Evolutionary conservation across 2,329 filamentous ascomycete species (phyloP), one percentile per base, ranked within the genome.

Genomic region (Aspergillus oerlinghausenensis): DNA sequence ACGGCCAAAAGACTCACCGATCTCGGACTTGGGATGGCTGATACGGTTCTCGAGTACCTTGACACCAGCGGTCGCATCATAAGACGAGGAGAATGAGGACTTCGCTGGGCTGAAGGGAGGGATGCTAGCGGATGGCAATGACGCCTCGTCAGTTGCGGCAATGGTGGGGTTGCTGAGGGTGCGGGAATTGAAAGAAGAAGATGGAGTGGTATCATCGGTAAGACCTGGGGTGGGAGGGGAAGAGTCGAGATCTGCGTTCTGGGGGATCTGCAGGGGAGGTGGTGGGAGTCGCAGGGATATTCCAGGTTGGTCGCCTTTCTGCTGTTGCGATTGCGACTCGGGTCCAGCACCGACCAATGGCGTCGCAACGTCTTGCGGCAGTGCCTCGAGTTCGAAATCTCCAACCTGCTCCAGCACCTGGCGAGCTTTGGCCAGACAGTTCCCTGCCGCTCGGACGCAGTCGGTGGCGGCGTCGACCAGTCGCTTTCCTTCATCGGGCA

Each of bases 391-490:
- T 72, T 96, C 92, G 63, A 96, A 96, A 72, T 96, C 92, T 21
- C 92, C 92, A 61, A 94, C 91, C 59, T 88, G 84, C 74, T 96
- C 92, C 56, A 99, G 88, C 48, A 95, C 86, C 70, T 85, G 82
- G 66, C 91, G 91, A 10, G 92, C 88, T 75, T 92, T 93, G 6
- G 89, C 87, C 21, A 96, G 89, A 72, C 93, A 97, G 65, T 96
- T 92, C 43, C 93, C 93, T 48, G 92, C 92, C 23, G 90, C 89
- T 64, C 91, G 88, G 26, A 99, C 92, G 69, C 92, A 97, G 58
- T 85, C 86, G 6, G 92, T 96, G 8, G 92, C 92, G 21, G 91
- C 90, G 59, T 83, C 80, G 32, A 94, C 83, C 43, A 96, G 80
- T 28, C 86, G 82, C 62, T 84, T 86, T 62, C 90, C 91, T 67